Conservation (phyloP, 2,329 filamentous ascomycete species). For the Coniochaeta sp. region DNA sequence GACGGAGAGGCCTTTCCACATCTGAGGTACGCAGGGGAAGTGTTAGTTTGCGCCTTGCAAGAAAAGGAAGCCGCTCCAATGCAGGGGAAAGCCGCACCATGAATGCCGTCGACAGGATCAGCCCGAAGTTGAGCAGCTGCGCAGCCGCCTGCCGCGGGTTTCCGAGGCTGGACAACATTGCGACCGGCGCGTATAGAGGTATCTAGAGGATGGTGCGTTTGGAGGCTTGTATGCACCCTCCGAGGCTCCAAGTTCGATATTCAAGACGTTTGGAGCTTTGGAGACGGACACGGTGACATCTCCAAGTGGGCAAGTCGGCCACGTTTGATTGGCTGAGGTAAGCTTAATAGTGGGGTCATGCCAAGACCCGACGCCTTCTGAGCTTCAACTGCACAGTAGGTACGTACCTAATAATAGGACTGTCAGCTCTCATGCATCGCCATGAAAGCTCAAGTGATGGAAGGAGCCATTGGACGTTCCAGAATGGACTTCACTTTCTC, state of each 20-base stretch:
- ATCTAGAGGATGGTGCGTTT: not conserved
- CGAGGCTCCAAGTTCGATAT: not conserved
- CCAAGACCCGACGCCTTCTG: too few relatives aligned
- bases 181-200: constrained; percentile 11
- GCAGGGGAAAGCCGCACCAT: constrained; percentile 52
- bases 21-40: constrained; percentile 27
- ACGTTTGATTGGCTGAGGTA: not conserved
- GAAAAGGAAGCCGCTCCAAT: not conserved
- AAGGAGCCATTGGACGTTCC: too few relatives aligned
- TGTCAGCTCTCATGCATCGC: too few relatives aligned
- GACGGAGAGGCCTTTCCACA: constrained; percentile 86
- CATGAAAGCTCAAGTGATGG: too few relatives aligned
- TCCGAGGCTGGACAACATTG: constrained; percentile 61
- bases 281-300: constrained; percentile 13
- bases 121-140: constrained; percentile 83
- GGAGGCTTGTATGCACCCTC: not conserved
- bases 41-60: constrained; percentile 10
- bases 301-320: constrained; percentile 1
- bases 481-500: too few relatives aligned
- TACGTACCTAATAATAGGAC: too few relatives aligned
- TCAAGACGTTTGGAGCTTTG: not conserved
- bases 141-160: constrained; percentile 75
- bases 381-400: too few relatives aligned
- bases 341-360: not conserved
- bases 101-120: constrained; percentile 85